Base-by-base conservation (phyloP, 2,329 filamentous ascomycete genomes). In the Fusarium hainanense region DNA sequence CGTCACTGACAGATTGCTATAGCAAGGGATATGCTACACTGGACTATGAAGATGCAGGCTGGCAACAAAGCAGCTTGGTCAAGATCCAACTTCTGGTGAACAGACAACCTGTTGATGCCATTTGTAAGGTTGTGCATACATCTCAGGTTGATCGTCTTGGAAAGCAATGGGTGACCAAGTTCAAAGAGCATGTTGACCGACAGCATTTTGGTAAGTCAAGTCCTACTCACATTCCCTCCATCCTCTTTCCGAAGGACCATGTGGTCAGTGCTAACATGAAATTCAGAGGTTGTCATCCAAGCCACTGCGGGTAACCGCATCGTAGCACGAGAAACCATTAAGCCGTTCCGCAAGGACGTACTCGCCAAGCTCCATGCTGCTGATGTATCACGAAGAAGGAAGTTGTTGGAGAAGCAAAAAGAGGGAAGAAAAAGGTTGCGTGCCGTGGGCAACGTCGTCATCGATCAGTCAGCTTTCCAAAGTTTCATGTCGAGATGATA, bases 341-440 rank as follows among this genome's bases (percentile, higher is more conserved):
- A 98, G 83, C 93, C 96, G 0, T 99, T 97, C 80, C 87, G 96
- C 48, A 99, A 99, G 80, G 96, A 99, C 74, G 96, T 99, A 4
- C 82, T 97, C 59, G 91, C 92, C 10, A 98, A 98, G 81, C 83
- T 99, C 58, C 97, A 99, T 77, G 96, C 96, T 1, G 92, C 92
- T 66, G 96, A 99, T 81, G 88, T 97, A 18, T 89, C 89, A 6
- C 85, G 96, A 62, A 87, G 94, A 40, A 88, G 90, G 75, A 99
- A 99, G 81, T 80, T 99, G 70, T 81, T 99, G 13, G 95, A 98
- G 82, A 97, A 95, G 85, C 96, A 99, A 81, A 99, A 99, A 82
- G 94, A 94, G 71, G 96, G 96, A 0, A 87, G 94, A 58, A 98
- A 97, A 87, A 92, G 91, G 80, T 81, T 99, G 63, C 89, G 93